Percentiles rank a stretch among this genome's conserved stretches.
phyloP scores from a whole-genome alignment of 768 basidiomycete species.

The Xerocomus potaroensis region DNA sequence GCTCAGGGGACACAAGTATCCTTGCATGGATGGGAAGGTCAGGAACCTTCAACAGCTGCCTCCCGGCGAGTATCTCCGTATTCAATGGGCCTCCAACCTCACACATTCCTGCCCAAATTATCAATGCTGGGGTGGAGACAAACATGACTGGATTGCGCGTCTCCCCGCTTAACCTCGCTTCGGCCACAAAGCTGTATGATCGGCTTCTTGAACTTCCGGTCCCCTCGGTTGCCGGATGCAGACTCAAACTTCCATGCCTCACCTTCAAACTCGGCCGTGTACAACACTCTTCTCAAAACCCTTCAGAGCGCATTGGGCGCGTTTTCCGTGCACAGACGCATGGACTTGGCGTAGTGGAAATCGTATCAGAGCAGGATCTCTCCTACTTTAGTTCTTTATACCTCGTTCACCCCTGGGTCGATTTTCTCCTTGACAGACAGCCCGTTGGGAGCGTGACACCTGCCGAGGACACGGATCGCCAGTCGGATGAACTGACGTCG shows the following conservation, averaged over 20 bases:
- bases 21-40: constrained; percentile 9
- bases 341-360: constrained; percentile 7
- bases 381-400: neutral
- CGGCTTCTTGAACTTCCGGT: neutral
- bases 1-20: constrained; percentile 4
- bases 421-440: constrained; percentile 7
- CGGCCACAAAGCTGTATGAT: neutral
- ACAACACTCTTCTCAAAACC: neutral
- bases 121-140: neutral
- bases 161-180: neutral
- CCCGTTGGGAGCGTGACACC: neutral
- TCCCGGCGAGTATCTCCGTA: neutral
- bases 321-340: neutral
- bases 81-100: neutral
- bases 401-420: constrained; percentile 16
- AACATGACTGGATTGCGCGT: neutral
- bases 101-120: neutral
- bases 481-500: neutral
- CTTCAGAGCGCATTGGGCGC: neutral
- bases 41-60: constrained; percentile 9
- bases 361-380: constrained; percentile 6
- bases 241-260: constrained; percentile 11
- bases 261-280: constrained; percentile 1
- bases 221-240: neutral
- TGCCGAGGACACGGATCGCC: neutral